Base-by-base conservation (phyloP, 2,329 filamentous ascomycete genomes). In the Sclerotinia minor region DNA sequence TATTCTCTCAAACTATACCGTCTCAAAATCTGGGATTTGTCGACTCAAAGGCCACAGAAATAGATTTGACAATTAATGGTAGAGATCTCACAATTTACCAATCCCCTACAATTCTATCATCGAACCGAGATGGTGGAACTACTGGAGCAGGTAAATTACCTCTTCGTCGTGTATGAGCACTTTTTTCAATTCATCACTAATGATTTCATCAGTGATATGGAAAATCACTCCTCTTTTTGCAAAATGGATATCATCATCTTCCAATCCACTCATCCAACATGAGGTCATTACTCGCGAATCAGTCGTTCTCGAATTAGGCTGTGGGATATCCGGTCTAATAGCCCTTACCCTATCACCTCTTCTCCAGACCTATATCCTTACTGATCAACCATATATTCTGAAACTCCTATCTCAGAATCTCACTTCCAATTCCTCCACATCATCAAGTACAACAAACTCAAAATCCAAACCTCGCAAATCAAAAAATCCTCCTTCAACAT, bases 371-470 rank as follows among this genome's bases (percentile, higher is more conserved):
- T 96, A 95, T 77, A 83, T 93, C 55, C 87, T 95, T 57, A 97
- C 94, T 0, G 95, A 99, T 77, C 94, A 97, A 78, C 80, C 87
- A 55, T 98, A 98, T 78, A 91, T 96, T 2, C 83, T 91, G 69
- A 89, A 87, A 69, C 80, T 94, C 0, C 81, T 97, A n/a, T 85
- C 86, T 69, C 85, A 87, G 72, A 99, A 98, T 77, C 79, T 98
- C 4, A 79, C 83, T 0, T 85, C 87, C 54, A 94, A 72, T 54
- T 66, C 58, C 21, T 53, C 72, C 64, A 55, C 57, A 15, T 3
- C 26, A 49, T 54, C 65, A 29, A 45, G 6, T 26, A 64, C 35
- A 15, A 35, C 57, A 41, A 61, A 21, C n/a, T 41, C 59, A 6
- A 63, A 61, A 53, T 63, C 57, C 8, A 67, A 67, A 70, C 47